Evolutionary conservation across 1,139 yeast species (phyloP), one percentile per base, ranked within the genome.

Genomic region (Saccharomyces hybrid): DNA sequence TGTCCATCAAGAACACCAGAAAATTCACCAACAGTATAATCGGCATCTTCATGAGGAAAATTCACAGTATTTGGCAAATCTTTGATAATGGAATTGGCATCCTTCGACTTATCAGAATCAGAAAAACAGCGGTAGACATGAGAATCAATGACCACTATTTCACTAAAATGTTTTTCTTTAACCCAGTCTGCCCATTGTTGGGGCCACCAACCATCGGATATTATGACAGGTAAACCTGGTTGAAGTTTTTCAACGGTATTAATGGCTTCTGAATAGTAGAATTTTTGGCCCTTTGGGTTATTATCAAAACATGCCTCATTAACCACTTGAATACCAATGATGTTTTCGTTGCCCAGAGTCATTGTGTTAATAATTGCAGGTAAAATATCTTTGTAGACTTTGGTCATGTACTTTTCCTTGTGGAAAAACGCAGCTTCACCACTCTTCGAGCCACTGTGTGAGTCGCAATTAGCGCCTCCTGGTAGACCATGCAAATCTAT

Each of bases 171-270:
- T 34, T 72, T 70, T 41, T 75, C 74, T 26, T 71, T 64, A 5
- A 88, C 72, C 84, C 88, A 88, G 54, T 83, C 75, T 20, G 79
- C 84, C 90, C 93, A 88, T 65, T 81, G 88, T 57, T 80, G 80
- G 3, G 95, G 79, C 83, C 90, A 85, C 98, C 98, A 93, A 3
- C 96, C 96, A 68, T 93, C 98, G 1, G 97, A 88, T 51, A 93
- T 86, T 16, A 87, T 73, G 7, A 93, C 75, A 0, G 97, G 97
- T 30, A 89, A 70, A 3, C 72, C 72, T 0, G 68, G 54, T 64
- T 88, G 86, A 9, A 75, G 74, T 27, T 72, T 69, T 47, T 95
- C 76, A 49, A 91, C 83, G 54, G 78, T 78, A 47, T 77, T 75
- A 46, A 83, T 73, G 0, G 96, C 95, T 20, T 80, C 80, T n/a